A percentile compares a stretch with the other conserved stretches of the same genome.
Evolutionary conservation across 1,139 yeast genomes (phyloP).

Genomic region (Saccharomyces hybrid): DNA sequence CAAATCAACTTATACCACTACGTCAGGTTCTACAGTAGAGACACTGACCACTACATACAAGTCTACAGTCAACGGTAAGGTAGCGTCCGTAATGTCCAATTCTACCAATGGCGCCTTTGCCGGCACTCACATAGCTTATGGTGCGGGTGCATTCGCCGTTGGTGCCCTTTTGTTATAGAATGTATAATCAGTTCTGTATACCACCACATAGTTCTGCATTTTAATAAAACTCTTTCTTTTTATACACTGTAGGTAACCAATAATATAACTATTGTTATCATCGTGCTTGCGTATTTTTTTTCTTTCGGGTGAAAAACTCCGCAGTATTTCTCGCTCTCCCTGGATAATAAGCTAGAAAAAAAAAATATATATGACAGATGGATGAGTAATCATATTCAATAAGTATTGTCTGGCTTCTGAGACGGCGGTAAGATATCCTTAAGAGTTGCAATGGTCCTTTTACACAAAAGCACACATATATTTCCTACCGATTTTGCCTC

Average conservation of each 20-base stretch:
- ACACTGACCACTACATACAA: constrained; percentile 9
- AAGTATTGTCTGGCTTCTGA: neutral
- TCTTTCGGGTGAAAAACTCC: neutral
- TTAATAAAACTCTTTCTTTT: neutral
- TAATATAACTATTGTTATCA: neutral
- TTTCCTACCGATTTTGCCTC: constrained; percentile 64
- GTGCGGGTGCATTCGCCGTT: constrained; percentile 8
- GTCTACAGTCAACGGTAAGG: constrained; percentile 6
- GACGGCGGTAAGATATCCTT: neutral
- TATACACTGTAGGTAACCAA: neutral
- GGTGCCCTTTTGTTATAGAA: neutral
- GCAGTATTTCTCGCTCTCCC: neutral
- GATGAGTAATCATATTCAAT: neutral
- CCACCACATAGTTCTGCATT: neutral
- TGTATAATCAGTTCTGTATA: neutral
- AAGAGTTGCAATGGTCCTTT: constrained; percentile 49
- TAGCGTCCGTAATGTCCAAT: constrained; percentile 7
- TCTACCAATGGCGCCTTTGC: constrained; percentile 11
- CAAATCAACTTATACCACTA: constrained; percentile 1
- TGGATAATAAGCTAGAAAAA: neutral
- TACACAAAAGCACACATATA: constrained; percentile 49
- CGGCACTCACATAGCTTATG: constrained; percentile 2
- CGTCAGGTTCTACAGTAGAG: constrained; percentile 3
- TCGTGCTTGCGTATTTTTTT: neutral
- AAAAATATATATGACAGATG: neutral